Conservation (phyloP, 2,329 filamentous ascomycete species). For the Venturia nashicola region DNA sequence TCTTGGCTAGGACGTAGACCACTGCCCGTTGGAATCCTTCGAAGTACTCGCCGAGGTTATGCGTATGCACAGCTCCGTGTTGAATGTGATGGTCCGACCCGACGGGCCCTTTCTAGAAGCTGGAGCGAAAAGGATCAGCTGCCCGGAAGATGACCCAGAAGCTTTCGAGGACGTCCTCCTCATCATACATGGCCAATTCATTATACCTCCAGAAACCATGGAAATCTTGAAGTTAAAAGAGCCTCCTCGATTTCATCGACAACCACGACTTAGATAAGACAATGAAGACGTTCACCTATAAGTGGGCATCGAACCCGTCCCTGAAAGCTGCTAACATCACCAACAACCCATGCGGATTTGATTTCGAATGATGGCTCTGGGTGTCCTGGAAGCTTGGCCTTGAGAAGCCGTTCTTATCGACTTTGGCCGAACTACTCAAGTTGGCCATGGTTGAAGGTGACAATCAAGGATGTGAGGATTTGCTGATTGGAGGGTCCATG, state of each 20-base stretch:
- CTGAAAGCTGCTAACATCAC: not conserved
- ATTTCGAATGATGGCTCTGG: not conserved
- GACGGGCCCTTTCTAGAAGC: too few relatives aligned
- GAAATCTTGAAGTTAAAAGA: not conserved
- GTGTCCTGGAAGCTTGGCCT: not conserved
- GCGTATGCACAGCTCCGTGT: not conserved
- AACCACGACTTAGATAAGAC: not conserved
- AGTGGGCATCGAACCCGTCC: not conserved
- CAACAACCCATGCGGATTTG: not conserved
- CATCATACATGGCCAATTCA: not conserved
- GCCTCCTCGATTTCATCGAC: not conserved
- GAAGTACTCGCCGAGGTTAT: not conserved
- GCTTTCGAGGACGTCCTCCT: not conserved
- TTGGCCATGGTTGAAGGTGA: not conserved
- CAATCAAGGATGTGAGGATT: not conserved
- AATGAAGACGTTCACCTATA: not conserved
- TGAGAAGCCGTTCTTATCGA: not conserved
- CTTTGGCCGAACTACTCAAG: not conserved
- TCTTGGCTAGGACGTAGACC: not conserved
- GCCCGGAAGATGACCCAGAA: constrained; percentile 2
- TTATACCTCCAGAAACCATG: not conserved
- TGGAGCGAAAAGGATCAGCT: not conserved
- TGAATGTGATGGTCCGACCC: not conserved
- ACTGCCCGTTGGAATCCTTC: not conserved
- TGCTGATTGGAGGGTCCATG: not conserved